Base-by-base conservation (phyloP, 148 eudicot species). In the Diospyros lotus region DNA sequence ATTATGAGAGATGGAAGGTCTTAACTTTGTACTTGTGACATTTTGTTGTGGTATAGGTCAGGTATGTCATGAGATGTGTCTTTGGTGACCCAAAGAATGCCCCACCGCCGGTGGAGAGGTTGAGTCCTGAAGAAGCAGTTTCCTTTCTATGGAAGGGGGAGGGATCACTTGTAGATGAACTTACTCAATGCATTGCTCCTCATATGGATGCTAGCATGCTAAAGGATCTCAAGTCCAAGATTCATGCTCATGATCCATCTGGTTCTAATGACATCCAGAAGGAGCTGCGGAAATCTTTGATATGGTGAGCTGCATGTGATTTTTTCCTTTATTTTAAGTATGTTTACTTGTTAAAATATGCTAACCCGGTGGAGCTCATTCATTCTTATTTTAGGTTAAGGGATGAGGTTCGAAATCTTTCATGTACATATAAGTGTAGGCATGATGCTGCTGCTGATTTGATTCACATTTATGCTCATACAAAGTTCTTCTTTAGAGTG, bases 361-460 rank as follows among this genome's bases (percentile, higher is more conserved):
- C 43, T 15, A 18, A 40, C 63, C 64, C 39, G 17, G 43, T 61
- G 44, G 39, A 45, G 52, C 54, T 74, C 43, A 42, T 48, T 78
- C 14, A 9, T 54, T 73, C 44, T 40, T 79, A 11, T 72, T 59
- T 75, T 69, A 94, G 98, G 98, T 89, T 95, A 86, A 86, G 99
- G 73, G 97, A 95, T 75, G 97, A 95, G 87, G 91, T 95, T 70
- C 96, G 97, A 39, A 87, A 84, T 83, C 97, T 95, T 77, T 92
- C 84, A 73, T 89, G 93, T 80, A 83, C 96, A 78, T 77, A 82
- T 70, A 95, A 89, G 76, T 82, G 90, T 85, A 88, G 99, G 44
- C 91, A 95, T 82, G 99, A 95, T 89, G 99, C 97, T 39, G 97
- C 99, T 73, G 99, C 99, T 76, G 97, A 95, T 84, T 82, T 95